Conservation (phyloP, 306 rosid species). For the Herpetospermum pedunculosum region DNA sequence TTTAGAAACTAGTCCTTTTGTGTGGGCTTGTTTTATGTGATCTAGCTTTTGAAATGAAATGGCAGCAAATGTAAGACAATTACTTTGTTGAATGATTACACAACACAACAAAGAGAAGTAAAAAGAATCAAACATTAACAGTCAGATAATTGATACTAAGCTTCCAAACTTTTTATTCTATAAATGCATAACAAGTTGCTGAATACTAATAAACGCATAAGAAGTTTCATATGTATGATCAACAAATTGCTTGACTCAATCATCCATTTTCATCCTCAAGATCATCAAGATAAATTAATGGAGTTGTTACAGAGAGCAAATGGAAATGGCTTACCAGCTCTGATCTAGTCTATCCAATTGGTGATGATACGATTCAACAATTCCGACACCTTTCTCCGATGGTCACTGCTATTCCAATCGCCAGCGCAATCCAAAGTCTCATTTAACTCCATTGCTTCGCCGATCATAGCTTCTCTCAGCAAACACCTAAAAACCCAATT, state of each 20-base stretch:
- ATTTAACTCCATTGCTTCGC: conserved; percentile 34
- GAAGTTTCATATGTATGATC: not conserved
- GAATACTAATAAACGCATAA: not conserved
- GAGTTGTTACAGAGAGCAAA: not conserved
- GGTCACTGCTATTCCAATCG: conserved; percentile 4
- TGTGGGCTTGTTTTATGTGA: not conserved
- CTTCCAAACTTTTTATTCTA: not conserved
- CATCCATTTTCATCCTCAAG: not conserved
- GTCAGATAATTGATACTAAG: not conserved
- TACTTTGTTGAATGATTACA: not conserved
- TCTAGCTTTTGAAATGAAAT: not conserved
- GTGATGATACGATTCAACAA: conserved; percentile 26
- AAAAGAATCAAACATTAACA: not conserved
- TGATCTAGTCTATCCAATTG: conserved; percentile 30
- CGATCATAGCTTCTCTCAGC: conserved; percentile 45
- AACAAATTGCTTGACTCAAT: not conserved
- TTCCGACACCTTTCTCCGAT: conserved; percentile 16
- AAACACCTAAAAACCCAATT: conserved; percentile 29
- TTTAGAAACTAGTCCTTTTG: not conserved
- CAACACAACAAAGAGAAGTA: not conserved
- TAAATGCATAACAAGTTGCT: too few species aligned
- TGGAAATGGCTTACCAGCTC: conserved; percentile 13
- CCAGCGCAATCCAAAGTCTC: conserved; percentile 18
- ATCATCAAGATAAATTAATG: not conserved
- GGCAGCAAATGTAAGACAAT: not conserved